phyloP scores from a whole-genome alignment of 345 rosid species.

The Citropsis articulata region DNA sequence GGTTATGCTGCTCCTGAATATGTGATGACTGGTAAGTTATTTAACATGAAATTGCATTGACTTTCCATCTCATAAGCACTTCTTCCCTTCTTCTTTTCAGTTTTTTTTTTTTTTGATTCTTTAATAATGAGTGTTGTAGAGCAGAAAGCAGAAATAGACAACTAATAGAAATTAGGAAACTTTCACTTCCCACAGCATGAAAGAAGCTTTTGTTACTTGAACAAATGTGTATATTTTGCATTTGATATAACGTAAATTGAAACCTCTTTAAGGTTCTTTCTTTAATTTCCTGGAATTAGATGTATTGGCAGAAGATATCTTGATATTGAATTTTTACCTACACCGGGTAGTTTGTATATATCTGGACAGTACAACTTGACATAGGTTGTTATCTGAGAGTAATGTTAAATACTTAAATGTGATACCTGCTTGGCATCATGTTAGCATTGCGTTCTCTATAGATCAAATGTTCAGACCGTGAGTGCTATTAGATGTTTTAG shows the following conservation, averaged over 20 bases:
- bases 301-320: neutral
- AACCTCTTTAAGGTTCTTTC: neutral
- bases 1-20: conserved; percentile 99
- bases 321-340: neutral
- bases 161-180: neutral
- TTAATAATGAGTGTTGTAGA: neutral
- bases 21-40: conserved; percentile 81
- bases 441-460: neutral
- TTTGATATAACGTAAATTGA: neutral
- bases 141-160: neutral
- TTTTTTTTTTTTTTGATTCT: neutral
- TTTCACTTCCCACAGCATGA: neutral
- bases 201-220: neutral
- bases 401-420: neutral
- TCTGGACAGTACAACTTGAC: neutral
- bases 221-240: neutral
- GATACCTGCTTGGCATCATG: neutral
- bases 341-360: neutral
- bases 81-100: neutral
- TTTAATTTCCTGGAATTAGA: neutral
- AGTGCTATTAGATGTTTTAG: neutral
- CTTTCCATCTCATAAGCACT: neutral
- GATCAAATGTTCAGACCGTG: neutral
- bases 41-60: neutral
- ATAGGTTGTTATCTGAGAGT: neutral